phyloP scores from a whole-genome alignment of 192 early-diverging fungal genomes.

The Mortierella alpina region DNA sequence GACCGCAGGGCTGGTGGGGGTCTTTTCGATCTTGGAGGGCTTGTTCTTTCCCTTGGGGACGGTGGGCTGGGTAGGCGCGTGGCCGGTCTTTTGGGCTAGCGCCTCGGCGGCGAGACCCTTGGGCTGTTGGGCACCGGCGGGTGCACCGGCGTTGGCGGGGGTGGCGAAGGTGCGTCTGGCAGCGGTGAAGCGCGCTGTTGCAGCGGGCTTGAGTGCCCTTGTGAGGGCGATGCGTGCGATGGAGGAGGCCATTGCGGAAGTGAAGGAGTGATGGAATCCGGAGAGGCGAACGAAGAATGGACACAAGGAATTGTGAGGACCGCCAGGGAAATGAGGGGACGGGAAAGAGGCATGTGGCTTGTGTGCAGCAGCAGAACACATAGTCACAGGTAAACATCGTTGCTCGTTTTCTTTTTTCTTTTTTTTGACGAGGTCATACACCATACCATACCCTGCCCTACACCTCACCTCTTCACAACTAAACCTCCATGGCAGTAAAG shows the following conservation, averaged over 20 bases:
- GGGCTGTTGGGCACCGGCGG: conserved; percentile 8
- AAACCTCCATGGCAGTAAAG: conserved; percentile 2
- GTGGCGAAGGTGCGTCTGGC: conserved; percentile 42
- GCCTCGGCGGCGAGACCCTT: conserved; percentile 58
- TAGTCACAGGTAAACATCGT: conserved; percentile 18
- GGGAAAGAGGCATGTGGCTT: not conserved
- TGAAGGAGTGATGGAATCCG: conserved; percentile 4
- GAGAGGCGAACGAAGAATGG: too few relatives aligned
- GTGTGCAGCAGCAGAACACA: not conserved
- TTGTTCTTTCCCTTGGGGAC: conserved; percentile 65
- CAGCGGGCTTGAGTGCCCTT: conserved; percentile 15
- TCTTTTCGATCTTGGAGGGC: conserved; percentile 60
- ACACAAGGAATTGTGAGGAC: too few relatives aligned
- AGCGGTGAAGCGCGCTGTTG: conserved; percentile 21
- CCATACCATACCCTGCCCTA: not conserved
- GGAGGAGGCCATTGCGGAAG: conserved; percentile 35
- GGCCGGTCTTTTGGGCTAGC: conserved; percentile 56
- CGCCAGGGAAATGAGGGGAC: not conserved
- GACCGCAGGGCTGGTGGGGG: conserved; percentile 43
- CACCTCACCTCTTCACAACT: not conserved
- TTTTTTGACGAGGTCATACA: not conserved
- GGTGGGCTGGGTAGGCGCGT: conserved; percentile 43
- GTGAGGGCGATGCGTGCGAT: conserved; percentile 38
- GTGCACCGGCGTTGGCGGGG: conserved; percentile 11
- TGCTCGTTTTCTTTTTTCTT: not conserved